Percentiles rank a stretch among this genome's conserved stretches.
phyloP scores from a whole-genome alignment of 768 basidiomycete species.

The Boletus rubescentipes region DNA sequence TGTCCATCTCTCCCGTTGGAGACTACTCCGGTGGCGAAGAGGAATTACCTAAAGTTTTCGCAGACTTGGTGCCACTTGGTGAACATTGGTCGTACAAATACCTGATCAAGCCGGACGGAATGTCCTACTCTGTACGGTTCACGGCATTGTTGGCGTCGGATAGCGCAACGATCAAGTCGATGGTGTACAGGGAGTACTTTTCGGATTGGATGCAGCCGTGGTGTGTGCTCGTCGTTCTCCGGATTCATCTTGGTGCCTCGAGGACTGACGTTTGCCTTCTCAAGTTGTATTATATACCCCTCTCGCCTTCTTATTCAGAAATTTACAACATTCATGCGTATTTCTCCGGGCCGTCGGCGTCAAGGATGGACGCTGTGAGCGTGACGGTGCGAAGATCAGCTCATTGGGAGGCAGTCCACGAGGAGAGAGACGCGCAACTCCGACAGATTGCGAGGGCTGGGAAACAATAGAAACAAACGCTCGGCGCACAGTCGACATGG shows the following conservation, averaged over 20 bases:
- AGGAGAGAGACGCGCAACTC: too few relatives aligned
- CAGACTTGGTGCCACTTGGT: conserved; percentile 75
- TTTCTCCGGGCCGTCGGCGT: conserved; percentile 55
- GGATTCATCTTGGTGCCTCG: too few relatives aligned
- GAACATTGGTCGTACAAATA: conserved; percentile 94
- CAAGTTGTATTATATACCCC: too few relatives aligned
- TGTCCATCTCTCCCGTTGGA: conserved; percentile 77
- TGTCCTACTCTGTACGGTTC: conserved; percentile 83
- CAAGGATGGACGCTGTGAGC: conserved; percentile 32
- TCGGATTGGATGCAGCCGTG: too few relatives aligned
- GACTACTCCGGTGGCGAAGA: conserved; percentile 75
- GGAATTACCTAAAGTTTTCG: conserved; percentile 62
- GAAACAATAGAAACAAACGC: conserved; percentile 12
- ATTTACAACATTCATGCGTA: too few relatives aligned
- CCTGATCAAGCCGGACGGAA: conserved; percentile 88
- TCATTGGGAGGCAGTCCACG: too few relatives aligned
- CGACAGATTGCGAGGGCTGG: too few relatives aligned
- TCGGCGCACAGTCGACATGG: conserved; percentile 73
- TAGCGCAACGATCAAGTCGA: conserved; percentile 28
- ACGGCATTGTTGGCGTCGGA: conserved; percentile 23
- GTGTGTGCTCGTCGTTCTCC: too few relatives aligned
- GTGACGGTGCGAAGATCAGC: too few relatives aligned
- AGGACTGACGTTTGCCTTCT: too few relatives aligned
- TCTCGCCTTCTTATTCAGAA: conserved; percentile 45
- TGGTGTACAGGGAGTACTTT: too few relatives aligned